Evolutionary conservation across 805 yeast species (phyloP), one percentile per base, ranked within the genome.

Genomic region (Candida tallmaniae): DNA sequence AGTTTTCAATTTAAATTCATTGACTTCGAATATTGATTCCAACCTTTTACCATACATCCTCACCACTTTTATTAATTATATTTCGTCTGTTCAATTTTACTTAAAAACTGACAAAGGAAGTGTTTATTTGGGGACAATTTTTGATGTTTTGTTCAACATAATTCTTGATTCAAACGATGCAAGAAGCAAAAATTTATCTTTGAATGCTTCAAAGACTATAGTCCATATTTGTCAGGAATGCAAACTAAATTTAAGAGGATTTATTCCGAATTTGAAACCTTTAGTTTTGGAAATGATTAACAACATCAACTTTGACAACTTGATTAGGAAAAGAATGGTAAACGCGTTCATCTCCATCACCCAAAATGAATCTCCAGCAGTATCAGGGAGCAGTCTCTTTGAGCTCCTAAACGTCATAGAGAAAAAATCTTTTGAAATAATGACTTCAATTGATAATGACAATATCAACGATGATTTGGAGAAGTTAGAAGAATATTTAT

Each of bases 301-400:
- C 10, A 64, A 67, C 33, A 38, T 51, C 0, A 38, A 50, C 0
- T 54, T 71, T 10, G 75, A 68, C 35, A 43, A 68, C 16, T 52
- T 73, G 30, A 73, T 76, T 4, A 58, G 84, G 42, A 79, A 78
- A 47, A 63, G 84, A 39, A 63, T 83, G 54, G 65, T 75, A 24
- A 73, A 76, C 40, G 70, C 89, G 0, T 73, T 77, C 48, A 71
- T 82, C 4, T 78, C 80, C 12, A 75, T 83, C 29, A 64, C 80
- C 19, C 81, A 78, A 47, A 65, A 76, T 16, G 37, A 32, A 31
- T 11, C 14, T n/a, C 79, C 83, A 3, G 24, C 17, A 1, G 37
- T 47, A 20, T 48, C 58, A 23, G 60, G 59, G 7, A 41, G 47
- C 11, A 41, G 51, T 1, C 30, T 60, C 4, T 37, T 23, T 13